These are phyloP conservation scores for Cercospora nicotianae DNA, from an alignment of 2,329 filamentous ascomycete species.

Conservation along the genomic window DNA sequence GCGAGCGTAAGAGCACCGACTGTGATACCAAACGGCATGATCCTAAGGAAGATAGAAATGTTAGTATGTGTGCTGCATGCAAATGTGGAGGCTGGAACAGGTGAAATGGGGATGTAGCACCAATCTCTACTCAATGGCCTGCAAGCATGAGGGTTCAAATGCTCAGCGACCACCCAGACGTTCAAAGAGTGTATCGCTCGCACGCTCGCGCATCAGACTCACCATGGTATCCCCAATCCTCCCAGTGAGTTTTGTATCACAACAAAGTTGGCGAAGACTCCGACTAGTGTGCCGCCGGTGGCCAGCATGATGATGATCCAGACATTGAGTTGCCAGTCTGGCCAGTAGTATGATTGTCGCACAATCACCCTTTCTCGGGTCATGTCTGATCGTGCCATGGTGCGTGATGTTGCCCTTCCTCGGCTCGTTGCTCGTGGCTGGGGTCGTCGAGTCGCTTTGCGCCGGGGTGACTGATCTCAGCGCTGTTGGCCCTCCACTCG, in stretches of 20 bases:
- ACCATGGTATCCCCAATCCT: conserved; percentile 62
- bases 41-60: conserved; percentile 45
- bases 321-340: conserved; percentile 63
- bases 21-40: conserved; percentile 64
- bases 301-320: conserved; percentile 66
- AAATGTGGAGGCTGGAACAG: neutral
- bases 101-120: conserved; percentile 2
- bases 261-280: conserved; percentile 63
- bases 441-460: neutral
- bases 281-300: conserved; percentile 58
- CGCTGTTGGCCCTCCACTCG: neutral
- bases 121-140: conserved; percentile 15
- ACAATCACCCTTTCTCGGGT: conserved; percentile 43
- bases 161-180: conserved; percentile 6
- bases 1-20: conserved; percentile 57
- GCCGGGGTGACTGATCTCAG: neutral
- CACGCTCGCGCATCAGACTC: conserved; percentile 29
- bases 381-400: conserved; percentile 35
- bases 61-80: neutral
- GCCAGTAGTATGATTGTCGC: conserved; percentile 61
- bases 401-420: conserved; percentile 8
- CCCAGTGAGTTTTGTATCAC: conserved; percentile 56
- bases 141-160: neutral
- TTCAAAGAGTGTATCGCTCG: neutral
- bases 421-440: neutral